Evolutionary conservation across 2,329 filamentous ascomycete genomes (phyloP), one percentile per base, ranked within the genome.

Genomic region (Trichoderma arundinaceum): DNA sequence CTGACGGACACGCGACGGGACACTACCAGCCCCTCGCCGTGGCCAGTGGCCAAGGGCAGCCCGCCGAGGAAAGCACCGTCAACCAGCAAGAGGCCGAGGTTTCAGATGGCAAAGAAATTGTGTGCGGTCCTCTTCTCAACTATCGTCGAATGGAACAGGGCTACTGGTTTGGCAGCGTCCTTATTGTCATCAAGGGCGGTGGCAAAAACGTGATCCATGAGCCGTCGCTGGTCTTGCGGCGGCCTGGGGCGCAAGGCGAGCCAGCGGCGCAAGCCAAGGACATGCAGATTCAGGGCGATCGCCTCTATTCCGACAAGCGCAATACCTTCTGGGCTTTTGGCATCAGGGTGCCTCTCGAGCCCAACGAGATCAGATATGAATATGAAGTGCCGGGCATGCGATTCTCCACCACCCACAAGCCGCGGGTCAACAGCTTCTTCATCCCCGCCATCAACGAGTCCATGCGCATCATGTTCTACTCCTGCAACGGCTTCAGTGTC

Each of bases 391-490:
- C 87, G 7, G 85, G 85, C 13, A 79, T 95, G 73, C 83, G 82
- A 54, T 90, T 89, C 73, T 80, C 82, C 60, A 85, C 84, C 69
- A 78, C 81, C 44, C 82, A 81, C 69, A 86, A 87, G 74, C 82
- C 83, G 7, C 81, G 79, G 66, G 78, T 76, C 81, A 96, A 84
- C 80, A 86, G 70, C 57, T 99, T 99, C 78, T 96, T 90, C 83
- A 87, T 98, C 4, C 94, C 95, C 12, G 92, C 91, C 12, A 83
- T 84, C 66, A 86, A 88, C 51, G 90, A 97, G 77, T 91, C 92
- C 4, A 98, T 99, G 94, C 92, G 96, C 75, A 91, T 97, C 74
- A 96, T 98, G 92, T 99, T 97, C 79, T 91, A 97, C 81, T 97
- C 92, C 65, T 97, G 95, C 81, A 99, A 99, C 77, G 96, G 95